These are phyloP conservation scores for Dunaliella primolecta DNA, from an alignment of 139 green algal genomes.

Conservation along the genomic window DNA sequence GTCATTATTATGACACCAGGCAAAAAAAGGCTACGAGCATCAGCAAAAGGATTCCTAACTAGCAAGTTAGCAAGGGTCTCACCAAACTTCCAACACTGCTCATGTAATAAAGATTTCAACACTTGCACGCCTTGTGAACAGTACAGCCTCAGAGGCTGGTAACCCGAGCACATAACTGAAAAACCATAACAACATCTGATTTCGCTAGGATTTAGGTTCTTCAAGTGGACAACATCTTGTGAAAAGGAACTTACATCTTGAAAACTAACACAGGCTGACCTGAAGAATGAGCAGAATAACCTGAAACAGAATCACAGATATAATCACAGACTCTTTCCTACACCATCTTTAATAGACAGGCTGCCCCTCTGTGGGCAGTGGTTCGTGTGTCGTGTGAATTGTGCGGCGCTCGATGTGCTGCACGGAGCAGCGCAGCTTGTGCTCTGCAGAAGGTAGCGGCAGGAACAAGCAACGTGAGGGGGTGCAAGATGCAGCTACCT, in stretches of 20 bases:
- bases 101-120: too few species aligned
- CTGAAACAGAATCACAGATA: not conserved
- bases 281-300: not conserved
- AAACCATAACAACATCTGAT: not conserved
- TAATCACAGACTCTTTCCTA: too few species aligned
- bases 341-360: not conserved
- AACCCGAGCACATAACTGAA: too few species aligned
- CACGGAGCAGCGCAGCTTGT: not conserved
- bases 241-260: not conserved
- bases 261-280: not conserved
- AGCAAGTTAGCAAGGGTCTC: too few species aligned
- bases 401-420: constrained; percentile 6
- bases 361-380: not conserved
- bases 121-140: too few species aligned
- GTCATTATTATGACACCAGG: too few species aligned
- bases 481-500: not conserved
- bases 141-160: too few species aligned
- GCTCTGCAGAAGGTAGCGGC: constrained; percentile 8
- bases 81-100: too few species aligned
- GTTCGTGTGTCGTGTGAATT: not conserved
- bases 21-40: too few species aligned
- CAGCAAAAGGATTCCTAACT: too few species aligned
- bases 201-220: not conserved
- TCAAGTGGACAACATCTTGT: too few species aligned
- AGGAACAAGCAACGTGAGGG: not conserved